These are phyloP conservation scores for Cryphonectria naterciae DNA, from an alignment of 2,329 filamentous ascomycete genomes.

Conservation along the genomic window DNA sequence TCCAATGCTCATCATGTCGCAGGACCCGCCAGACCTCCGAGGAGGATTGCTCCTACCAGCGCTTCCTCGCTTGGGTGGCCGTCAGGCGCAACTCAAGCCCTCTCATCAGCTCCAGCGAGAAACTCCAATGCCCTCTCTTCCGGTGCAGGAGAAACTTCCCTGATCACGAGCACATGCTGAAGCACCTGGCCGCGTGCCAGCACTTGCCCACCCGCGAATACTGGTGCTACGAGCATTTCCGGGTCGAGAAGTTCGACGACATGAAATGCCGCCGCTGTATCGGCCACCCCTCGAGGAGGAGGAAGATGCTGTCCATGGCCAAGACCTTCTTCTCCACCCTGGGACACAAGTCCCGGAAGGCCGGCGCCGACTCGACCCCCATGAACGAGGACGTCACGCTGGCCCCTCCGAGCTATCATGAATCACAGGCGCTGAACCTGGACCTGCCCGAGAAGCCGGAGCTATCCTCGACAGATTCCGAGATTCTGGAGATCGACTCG, in stretches of 20 bases:
- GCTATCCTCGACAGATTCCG: slow-evolving; percentile 46
- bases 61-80: slow-evolving; percentile 61
- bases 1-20: slow-evolving; percentile 4
- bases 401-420: slow-evolving; percentile 51
- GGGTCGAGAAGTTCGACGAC: slow-evolving; percentile 57
- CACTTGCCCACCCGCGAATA: slow-evolving; percentile 57
- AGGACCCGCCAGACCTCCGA: slow-evolving; percentile 50
- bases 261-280: slow-evolving; percentile 54
- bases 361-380: slow-evolving; percentile 34
- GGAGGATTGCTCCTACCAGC: slow-evolving; percentile 56
- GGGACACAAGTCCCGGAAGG: slow-evolving; percentile 51
- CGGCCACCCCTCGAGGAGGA: slow-evolving; percentile 55
- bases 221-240: slow-evolving; percentile 59
- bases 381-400: slow-evolving; percentile 38
- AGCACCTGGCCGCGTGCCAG: slow-evolving; percentile 54
- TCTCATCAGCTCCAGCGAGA: slow-evolving; percentile 52
- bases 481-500: slow-evolving; percentile 59
- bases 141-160: slow-evolving; percentile 54
- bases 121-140: slow-evolving; percentile 56
- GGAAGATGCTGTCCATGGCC: slow-evolving; percentile 56
- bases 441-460: slow-evolving; percentile 44
- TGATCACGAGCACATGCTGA: slow-evolving; percentile 58
- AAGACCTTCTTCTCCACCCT: slow-evolving; percentile 59
- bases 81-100: slow-evolving; percentile 56
- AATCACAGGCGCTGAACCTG: slow-evolving; percentile 47